phyloP scores from a whole-genome alignment of 2,329 filamentous ascomycete species.

The Aspergillus viridinutans region DNA sequence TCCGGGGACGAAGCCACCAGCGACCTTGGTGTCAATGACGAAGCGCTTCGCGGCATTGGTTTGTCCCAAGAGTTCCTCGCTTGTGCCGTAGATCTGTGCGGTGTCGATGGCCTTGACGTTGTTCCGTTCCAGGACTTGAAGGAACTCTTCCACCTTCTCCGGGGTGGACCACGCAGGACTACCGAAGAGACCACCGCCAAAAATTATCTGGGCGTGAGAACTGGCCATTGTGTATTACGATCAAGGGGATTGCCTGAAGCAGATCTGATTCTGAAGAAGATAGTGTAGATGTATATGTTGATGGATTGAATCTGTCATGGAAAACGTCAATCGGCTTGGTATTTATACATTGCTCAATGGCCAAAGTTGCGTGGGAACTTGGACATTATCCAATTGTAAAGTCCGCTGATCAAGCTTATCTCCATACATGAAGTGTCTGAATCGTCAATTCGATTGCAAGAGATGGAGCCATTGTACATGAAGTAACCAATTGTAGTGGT shows the following conservation, averaged over 20 bases:
- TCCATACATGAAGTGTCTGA: neutral
- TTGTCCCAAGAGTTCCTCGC: constrained; percentile 41
- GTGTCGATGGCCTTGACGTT: neutral
- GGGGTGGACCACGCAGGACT: neutral
- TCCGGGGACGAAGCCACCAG: constrained; percentile 31
- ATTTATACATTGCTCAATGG: neutral
- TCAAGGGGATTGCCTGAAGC: neutral
- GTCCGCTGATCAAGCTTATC: neutral
- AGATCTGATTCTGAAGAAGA: neutral
- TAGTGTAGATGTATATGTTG: neutral
- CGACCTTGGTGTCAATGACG: constrained; percentile 45
- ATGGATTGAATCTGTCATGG: neutral
- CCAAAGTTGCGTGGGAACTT: neutral
- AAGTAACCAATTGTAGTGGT: no score
- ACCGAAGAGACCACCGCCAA: neutral
- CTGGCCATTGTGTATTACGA: neutral
- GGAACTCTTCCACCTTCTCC: neutral
- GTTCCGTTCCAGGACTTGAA: neutral
- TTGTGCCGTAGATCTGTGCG: constrained; percentile 32
- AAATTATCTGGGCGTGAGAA: neutral
- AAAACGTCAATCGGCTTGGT: neutral
- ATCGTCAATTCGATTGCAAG: neutral
- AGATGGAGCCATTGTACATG: no score
- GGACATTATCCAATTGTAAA: neutral
- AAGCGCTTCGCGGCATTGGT: constrained; percentile 39